phyloP scores from a whole-genome alignment of 2,329 filamentous ascomycete species.

The Neonectria magnoliae region DNA sequence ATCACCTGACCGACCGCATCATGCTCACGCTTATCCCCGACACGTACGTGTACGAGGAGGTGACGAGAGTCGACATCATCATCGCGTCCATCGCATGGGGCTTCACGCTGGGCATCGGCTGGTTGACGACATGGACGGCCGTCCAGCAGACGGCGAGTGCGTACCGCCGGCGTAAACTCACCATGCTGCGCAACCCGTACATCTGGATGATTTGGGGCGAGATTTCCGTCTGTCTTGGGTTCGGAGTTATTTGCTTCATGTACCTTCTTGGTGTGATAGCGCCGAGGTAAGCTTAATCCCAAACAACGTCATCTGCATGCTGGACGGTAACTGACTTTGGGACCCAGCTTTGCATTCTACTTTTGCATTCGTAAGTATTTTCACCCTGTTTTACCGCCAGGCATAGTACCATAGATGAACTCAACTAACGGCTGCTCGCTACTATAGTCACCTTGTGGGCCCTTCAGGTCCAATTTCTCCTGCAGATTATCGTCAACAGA shows the following conservation, averaged over 20 bases:
- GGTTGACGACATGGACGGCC: constrained; percentile 49
- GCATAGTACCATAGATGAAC: neutral
- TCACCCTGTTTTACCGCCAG: neutral
- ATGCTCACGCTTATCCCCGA: constrained; percentile 14
- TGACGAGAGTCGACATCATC: constrained; percentile 20
- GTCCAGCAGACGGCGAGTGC: constrained; percentile 46
- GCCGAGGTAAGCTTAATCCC: constrained; percentile 15
- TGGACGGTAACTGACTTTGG: neutral
- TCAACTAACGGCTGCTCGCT: neutral
- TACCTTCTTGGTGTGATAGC: constrained; percentile 28
- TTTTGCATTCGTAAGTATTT: constrained; percentile 16
- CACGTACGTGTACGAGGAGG: constrained; percentile 14
- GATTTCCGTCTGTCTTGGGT: constrained; percentile 51
- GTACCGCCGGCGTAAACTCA: constrained; percentile 42
- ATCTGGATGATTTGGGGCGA: constrained; percentile 60
- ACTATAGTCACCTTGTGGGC: constrained; percentile 18
- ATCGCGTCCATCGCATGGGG: constrained; percentile 47
- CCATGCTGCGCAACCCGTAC: constrained; percentile 51
- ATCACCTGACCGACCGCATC: neutral
- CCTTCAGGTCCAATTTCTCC: constrained; percentile 22
- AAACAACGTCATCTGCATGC: neutral
- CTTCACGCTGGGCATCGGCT: constrained; percentile 51
- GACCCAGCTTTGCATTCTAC: constrained; percentile 13
- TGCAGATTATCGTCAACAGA: constrained; percentile 34
- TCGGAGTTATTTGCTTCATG: constrained; percentile 48